Evolutionary conservation across 148 eudicot species (phyloP).

Genomic region (Drosera capensis): DNA sequence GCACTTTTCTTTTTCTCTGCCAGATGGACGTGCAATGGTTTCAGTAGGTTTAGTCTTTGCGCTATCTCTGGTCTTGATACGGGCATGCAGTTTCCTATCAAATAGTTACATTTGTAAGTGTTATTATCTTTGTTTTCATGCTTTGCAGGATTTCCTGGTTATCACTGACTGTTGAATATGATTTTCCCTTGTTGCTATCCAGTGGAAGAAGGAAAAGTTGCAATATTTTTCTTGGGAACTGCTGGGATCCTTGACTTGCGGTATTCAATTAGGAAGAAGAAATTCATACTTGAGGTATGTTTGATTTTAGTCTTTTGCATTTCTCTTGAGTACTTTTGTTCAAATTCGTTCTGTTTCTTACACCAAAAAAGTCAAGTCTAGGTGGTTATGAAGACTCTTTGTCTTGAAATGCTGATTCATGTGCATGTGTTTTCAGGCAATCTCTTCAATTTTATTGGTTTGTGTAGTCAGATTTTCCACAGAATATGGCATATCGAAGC

Average conservation of each 20-base stretch:
- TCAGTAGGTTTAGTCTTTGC: conserved; percentile 37
- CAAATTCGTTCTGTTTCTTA: conserved; percentile 1
- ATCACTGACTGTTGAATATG: conserved; percentile 6
- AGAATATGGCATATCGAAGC: conserved; percentile 79
- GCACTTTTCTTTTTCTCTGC: conserved; percentile 10
- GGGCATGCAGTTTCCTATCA: conserved; percentile 79
- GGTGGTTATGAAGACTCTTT: no score
- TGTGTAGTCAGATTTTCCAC: conserved; percentile 43
- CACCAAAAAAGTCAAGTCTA: no score
- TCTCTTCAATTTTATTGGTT: conserved; percentile 32
- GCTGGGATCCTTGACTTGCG: conserved; percentile 49
- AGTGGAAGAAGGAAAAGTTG: conserved; percentile 97
- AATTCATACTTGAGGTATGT: conserved; percentile 57
- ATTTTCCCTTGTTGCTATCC: conserved; percentile 9
- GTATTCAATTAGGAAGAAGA: conserved; percentile 33
- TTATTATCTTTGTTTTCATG: conserved; percentile 3
- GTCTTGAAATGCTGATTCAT: conserved; percentile 3
- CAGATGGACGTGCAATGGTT: conserved; percentile 15
- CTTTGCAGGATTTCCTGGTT: no score
- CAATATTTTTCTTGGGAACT: conserved; percentile 66
- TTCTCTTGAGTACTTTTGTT: neutral
- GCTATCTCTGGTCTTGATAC: conserved; percentile 33
- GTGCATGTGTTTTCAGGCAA: conserved; percentile 38
- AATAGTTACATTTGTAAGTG: conserved; percentile 90
- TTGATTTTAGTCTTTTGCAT: neutral